phyloP scores from a whole-genome alignment of 2,329 filamentous ascomycete genomes.

The Cladophialophora psammophila region DNA sequence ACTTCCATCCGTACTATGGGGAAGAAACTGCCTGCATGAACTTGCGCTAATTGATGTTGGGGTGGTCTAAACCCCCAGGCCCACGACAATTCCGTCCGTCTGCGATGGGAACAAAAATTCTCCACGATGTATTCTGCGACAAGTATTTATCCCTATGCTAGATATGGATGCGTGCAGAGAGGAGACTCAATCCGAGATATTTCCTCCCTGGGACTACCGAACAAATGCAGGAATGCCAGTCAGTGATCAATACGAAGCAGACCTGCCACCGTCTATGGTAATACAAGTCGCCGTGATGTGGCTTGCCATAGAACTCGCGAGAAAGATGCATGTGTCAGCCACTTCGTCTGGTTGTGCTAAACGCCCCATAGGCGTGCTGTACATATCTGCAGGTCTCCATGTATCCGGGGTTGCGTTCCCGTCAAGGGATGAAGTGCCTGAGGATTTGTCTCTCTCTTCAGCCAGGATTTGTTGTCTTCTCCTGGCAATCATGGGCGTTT shows the following conservation, averaged over 20 bases:
- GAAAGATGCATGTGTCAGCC: constrained; percentile 81
- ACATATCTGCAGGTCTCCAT: neutral
- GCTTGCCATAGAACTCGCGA: constrained; percentile 86
- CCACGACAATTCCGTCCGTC: too few relatives aligned
- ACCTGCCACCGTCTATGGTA: neutral
- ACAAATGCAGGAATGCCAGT: neutral
- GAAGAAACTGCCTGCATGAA: too few relatives aligned
- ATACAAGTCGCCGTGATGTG: neutral
- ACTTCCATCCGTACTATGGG: too few relatives aligned
- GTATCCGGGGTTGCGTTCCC: neutral
- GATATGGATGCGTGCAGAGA: too few relatives aligned
- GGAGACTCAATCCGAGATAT: too few relatives aligned
- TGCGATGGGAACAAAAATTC: too few relatives aligned
- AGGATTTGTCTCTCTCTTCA: neutral
- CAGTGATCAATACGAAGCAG: neutral
- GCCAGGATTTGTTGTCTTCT: constrained; percentile 1
- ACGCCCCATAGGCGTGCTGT: neutral
- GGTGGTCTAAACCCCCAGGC: too few relatives aligned
- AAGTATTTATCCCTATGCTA: too few relatives aligned
- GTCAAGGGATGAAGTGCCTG: neutral
- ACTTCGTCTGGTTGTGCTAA: constrained; percentile 71
- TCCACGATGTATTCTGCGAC: too few relatives aligned
- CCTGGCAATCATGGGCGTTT: constrained; percentile 55
- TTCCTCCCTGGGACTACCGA: too few relatives aligned
- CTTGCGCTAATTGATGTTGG: too few relatives aligned